Percentiles rank a stretch among this genome's conserved stretches.
phyloP scores from a whole-genome alignment of 2,329 filamentous ascomycete species.

The Fusarium sp. region DNA sequence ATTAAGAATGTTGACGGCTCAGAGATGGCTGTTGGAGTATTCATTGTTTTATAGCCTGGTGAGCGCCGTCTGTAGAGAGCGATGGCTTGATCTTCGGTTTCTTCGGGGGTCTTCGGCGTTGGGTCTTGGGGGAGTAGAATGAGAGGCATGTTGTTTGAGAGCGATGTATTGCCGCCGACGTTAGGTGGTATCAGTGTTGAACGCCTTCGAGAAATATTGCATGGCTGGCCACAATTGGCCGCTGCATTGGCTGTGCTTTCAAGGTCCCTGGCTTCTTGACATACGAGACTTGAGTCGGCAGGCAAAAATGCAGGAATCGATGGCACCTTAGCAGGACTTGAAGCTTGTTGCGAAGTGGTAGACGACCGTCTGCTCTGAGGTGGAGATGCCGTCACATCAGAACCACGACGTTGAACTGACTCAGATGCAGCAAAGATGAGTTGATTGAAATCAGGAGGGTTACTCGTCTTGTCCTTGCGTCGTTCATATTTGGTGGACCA shows the following conservation, averaged over 20 bases:
- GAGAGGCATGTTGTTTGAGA: not conserved
- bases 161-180: not conserved
- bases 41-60: not conserved
- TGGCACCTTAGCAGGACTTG: not conserved
- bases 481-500: constrained; percentile 32
- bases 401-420: not conserved
- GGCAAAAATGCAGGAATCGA: not conserved
- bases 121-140: not conserved
- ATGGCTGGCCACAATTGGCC: not conserved
- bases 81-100: not conserved
- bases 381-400: not conserved
- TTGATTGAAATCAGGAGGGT: constrained; percentile 20
- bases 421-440: constrained; percentile 25
- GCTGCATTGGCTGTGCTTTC: too few relatives aligned
- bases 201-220: not conserved
- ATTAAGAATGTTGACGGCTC: constrained; percentile 29
- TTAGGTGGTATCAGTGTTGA: not conserved
- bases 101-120: not conserved
- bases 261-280: not conserved
- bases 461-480: not conserved
- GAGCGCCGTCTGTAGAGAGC: not conserved
- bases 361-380: not conserved
- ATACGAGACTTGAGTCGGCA: accelerated
- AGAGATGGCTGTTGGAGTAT: constrained; percentile 15
- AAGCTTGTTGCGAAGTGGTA: not conserved